Base-by-base conservation (phyloP, 1,284 basidiomycete species). In the Ceratobasidium sp. region DNA sequence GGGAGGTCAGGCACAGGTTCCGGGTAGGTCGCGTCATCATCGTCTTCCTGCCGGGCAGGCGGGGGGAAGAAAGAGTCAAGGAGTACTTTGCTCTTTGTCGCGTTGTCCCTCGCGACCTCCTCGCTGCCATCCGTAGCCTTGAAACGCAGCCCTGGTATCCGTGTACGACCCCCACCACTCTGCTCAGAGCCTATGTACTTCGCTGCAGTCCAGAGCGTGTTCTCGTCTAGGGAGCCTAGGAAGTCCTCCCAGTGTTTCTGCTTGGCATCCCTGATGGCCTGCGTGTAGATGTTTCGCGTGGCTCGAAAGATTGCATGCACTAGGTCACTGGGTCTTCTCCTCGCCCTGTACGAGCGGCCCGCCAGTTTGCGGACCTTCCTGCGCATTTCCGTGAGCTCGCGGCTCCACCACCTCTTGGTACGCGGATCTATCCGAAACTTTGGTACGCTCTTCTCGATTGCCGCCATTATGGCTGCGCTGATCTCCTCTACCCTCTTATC, bases 201-300 rank as follows among this genome's bases (percentile, higher is more conserved):
- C 10, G 55, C 46, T 18, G 77, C 78, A 2, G 33, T 68, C 78
- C 78, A 79, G 33, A 79, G 57, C 20, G 55, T 57, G 16, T 62
- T 48, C 10, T 79, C 77, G 12, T 30, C 23, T 7, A 20, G 78
- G 2, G 14, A 16, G 4, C 16, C n/a, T 14, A 50, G 55, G 46
- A 66, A 79, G 23, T 66, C 46, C 16, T 71, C 27, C 78, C 77
- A 79, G 46, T 79, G 77, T 46, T 35, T 35, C 2, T 23, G 57
- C 54, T 74, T 78, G 20, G 48, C 23, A 6, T 46, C 18, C 7
- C 46, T 2, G 18, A 59, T 59, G 12, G 23, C 27, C 57, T 59
- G 57, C 6, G 57, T 59, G 57, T 59, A 59, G 4, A 23, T 59
- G 57, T 59, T 59, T 8, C 20, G 14, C 20, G 14, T 16, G n/a